Evolutionary conservation across 129 eudicot genomes (phyloP), one percentile per base, ranked within the genome.

Genomic region (Tagetes erecta): DNA sequence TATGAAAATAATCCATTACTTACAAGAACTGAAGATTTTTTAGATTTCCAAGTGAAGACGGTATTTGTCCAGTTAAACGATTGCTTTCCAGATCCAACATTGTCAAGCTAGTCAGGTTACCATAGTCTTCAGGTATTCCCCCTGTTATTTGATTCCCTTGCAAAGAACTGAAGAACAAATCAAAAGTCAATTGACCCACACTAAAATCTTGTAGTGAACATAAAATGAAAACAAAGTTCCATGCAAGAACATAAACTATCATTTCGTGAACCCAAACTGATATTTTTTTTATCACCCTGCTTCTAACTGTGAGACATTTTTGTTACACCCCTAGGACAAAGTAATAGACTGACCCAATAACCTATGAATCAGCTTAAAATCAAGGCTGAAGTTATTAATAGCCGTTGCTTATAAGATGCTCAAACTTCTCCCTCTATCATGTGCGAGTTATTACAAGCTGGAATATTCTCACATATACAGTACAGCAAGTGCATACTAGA

Each of bases 121-220:
- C 99, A 73, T 83, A 80, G 72, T 91, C 94, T 78, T 82, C 85
- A 3, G 99, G 99, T 81, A 95, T 91, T 67, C 72, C 77, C 55
- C 99, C 99, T 12, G 84, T 88, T 80, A 95, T 95, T 73, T 81
- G 78, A 78, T 95, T 95, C 71, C 95, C 99, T 82, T 85, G 91
- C 82, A 95, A 58, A 14, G 86, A 68, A 8, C 99, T 95, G 84
- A 78, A 75, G 67, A n/a, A 62, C 9, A 62, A 36, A 5, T 36
- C 1, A 37, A 1, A 57, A 4, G 67, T 62, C 67, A 35, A 60
- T 11, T 12, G 30, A 60, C 27, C 66, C 6, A 12, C 44, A 11
- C 44, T 12, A 11, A 36, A 60, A 36, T 34, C 30, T 12, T 60
- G 44, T 4, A 36, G 12, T 8, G 30, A 60, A 35, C 41, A 60